phyloP scores from a whole-genome alignment of 1,284 basidiomycete genomes.

The Trametes versicolor region DNA sequence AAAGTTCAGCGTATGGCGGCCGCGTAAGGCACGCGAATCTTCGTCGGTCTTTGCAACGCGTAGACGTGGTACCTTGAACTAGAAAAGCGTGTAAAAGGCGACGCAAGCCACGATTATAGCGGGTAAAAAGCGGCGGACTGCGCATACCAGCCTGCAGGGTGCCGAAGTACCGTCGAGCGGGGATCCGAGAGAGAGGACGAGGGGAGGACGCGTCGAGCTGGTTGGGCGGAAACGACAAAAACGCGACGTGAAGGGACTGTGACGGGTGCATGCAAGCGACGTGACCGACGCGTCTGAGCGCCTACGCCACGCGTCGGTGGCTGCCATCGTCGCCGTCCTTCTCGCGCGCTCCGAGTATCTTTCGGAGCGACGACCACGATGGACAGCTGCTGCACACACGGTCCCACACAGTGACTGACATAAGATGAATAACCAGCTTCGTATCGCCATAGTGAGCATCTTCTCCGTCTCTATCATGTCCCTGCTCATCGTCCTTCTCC shows the following conservation, averaged over 20 bases:
- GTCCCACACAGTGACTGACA: conserved; percentile 7
- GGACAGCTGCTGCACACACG: background rate
- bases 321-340: background rate
- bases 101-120: background rate
- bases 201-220: conserved; percentile 8
- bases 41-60: too few relatives aligned
- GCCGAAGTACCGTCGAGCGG: background rate
- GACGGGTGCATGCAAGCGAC: conserved; percentile 17
- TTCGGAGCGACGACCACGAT: conserved; percentile 30
- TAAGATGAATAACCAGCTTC: conserved; percentile 29
- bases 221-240: conserved; percentile 13
- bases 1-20: too few relatives aligned
- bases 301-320: conserved; percentile 17
- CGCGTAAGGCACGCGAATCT: too few relatives aligned
- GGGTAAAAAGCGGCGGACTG: background rate
- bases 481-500: conserved; percentile 22
- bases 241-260: conserved; percentile 16
- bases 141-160: background rate
- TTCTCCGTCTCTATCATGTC: conserved; percentile 11
- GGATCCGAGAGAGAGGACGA: background rate
- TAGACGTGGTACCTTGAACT: too few relatives aligned
- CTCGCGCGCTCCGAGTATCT: conserved; percentile 14
- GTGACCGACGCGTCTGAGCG: conserved; percentile 29
- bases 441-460: conserved; percentile 38
- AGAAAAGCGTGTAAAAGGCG: background rate